phyloP scores from a whole-genome alignment of 495 filamentous ascomycete genomes.

The Alectoria sarmentosa region DNA sequence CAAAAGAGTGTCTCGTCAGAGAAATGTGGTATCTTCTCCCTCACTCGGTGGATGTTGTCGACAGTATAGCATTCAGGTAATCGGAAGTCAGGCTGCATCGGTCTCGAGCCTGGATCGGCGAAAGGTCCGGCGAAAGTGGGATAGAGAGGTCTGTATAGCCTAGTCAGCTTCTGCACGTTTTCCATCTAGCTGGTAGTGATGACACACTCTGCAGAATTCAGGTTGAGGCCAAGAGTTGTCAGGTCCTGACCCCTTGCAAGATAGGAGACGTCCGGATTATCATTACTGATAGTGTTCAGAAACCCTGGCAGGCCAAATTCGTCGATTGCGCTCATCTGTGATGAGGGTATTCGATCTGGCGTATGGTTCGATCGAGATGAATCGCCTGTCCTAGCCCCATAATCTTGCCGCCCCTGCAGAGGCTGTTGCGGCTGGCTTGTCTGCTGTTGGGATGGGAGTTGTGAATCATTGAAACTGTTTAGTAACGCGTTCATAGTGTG shows the following conservation, averaged over 20 bases:
- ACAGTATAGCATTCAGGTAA: constrained; percentile 83
- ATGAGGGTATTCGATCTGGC: constrained; percentile 48
- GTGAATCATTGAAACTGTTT: constrained; percentile 20
- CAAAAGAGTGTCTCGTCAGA: constrained; percentile 88
- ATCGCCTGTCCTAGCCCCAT: constrained; percentile 34
- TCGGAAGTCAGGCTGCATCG: constrained; percentile 68
- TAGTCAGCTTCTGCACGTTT: constrained; percentile 13
- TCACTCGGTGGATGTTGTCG: constrained; percentile 73
- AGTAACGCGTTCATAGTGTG: constrained; percentile 14
- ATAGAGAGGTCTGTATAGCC: constrained; percentile 46
- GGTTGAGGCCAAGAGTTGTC: constrained; percentile 66
- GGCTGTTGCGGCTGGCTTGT: constrained; percentile 16
- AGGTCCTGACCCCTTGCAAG: constrained; percentile 76
- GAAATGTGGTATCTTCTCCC: constrained; percentile 72
- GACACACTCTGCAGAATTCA: constrained; percentile 70
- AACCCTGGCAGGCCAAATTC: constrained; percentile 76
- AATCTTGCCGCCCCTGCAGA: constrained; percentile 18
- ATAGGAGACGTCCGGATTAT: constrained; percentile 66
- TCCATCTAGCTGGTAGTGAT: neutral
- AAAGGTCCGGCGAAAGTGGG: constrained; percentile 65
- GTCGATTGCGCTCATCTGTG: constrained; percentile 68
- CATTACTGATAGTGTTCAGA: constrained; percentile 68
- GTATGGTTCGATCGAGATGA: constrained; percentile 35
- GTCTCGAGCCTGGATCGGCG: constrained; percentile 59
- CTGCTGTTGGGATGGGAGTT: constrained; percentile 34